Base-by-base conservation (phyloP, 495 filamentous ascomycete genomes). In the Talaromyces stipitatus region DNA sequence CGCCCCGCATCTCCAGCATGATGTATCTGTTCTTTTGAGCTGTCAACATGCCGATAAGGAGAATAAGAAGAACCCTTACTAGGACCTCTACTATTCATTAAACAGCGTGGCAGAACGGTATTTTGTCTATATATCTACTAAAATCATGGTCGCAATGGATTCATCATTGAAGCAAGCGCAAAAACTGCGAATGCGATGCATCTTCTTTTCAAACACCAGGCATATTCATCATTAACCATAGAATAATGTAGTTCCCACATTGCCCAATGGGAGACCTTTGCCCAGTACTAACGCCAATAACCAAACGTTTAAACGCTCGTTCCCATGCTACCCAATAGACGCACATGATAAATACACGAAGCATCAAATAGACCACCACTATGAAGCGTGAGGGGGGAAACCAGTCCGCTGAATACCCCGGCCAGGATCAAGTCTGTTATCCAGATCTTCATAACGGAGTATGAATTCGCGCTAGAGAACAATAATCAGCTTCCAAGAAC, bases 401-500 rank as follows among this genome's bases (percentile, higher is more conserved):
- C 68, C 71, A 38, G 69, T 66, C 26, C 73, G 72, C 28, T 61
- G 60, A 29, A 73, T 55, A 9, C 58, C 64, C 20, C 75, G 67
- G 50, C 69, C 71, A 43, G 72, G 69, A 45, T 78, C 75, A 58
- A 78, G 63, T 48, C 70, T 74, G 65, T 78, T 79, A 62, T 94
- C 89, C 58, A 95, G 72, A 65, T 91, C 84, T 57, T 85, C 84
- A 60, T 92, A 94, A 60, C 89, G 78, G 18, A 95, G 78, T 20
- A 88, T 85, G 60, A 92, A 85, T 61, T 91, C 88, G 45, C 87
- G 78, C 89, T 92, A 55, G 1, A 51, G 18, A 26, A 41, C 14
- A n/a, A 14, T n/a, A 5, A 24, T 46, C 45, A 58, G 32, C 60
- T 55, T n/a, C 3, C 18, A 9, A 18, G 32, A 62, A 36, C 18